Percentiles rank a stretch among this genome's conserved stretches.
phyloP scores from a whole-genome alignment of 306 rosid genomes.

The Argentina anserina region DNA sequence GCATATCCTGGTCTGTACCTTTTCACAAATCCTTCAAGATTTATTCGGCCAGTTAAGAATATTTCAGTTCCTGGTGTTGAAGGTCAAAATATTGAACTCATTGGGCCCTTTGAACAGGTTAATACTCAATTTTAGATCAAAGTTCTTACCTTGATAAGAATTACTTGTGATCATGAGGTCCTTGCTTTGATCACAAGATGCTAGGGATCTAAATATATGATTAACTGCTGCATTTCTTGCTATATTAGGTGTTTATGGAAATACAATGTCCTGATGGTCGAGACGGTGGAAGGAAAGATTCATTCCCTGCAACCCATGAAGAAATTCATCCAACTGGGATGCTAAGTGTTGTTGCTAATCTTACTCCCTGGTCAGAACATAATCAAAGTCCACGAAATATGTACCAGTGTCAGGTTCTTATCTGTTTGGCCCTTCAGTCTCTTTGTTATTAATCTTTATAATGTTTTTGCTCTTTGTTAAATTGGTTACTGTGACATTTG shows the following conservation, averaged over 20 bases:
- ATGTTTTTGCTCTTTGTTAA: not conserved
- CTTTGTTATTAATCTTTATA: not conserved
- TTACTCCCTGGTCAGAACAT: constrained; percentile 97
- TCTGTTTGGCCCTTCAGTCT: constrained; percentile 11
- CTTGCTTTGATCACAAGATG: constrained; percentile 7
- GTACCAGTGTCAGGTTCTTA: constrained; percentile 94
- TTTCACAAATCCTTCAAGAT: constrained; percentile 71
- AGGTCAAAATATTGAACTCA: constrained; percentile 61
- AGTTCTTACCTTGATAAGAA: constrained; percentile 4
- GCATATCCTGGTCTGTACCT: constrained; percentile 92
- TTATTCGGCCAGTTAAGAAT: constrained; percentile 86
- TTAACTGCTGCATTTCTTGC: constrained; percentile 11
- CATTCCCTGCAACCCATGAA: constrained; percentile 89
- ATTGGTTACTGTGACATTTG: constrained; percentile 12
- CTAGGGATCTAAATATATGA: not conserved
- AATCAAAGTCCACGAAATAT: constrained; percentile 98
- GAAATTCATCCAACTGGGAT: constrained; percentile 97
- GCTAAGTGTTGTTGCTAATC: constrained; percentile 94
- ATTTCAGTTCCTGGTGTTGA: constrained; percentile 53
- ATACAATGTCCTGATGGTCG: constrained; percentile 92
- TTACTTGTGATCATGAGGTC: too few species aligned
- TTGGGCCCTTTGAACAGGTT: constrained; percentile 99
- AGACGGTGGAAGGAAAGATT: constrained; percentile 82
- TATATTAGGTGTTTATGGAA: constrained; percentile 79
- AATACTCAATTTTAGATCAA: constrained; percentile 3